These are phyloP conservation scores for Podaxis sp. DNA, from an alignment of 768 basidiomycete species.

Conservation along the genomic window DNA sequence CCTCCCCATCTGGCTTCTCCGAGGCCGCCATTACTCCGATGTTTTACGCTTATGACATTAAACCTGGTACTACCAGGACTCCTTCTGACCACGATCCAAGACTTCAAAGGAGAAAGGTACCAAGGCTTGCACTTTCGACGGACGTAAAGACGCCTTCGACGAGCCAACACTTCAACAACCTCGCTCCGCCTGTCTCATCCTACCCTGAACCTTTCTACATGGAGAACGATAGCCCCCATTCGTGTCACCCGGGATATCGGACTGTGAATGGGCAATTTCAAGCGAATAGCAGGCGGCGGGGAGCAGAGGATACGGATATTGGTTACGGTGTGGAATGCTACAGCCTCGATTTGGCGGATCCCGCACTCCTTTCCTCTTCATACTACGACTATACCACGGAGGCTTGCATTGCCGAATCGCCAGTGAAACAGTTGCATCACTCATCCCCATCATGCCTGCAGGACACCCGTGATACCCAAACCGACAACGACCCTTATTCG, in stretches of 20 bases:
- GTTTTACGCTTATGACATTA: neutral
- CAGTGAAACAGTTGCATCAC: neutral
- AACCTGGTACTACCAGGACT: neutral
- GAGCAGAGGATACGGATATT: neutral
- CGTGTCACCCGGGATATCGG: neutral
- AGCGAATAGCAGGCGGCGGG: neutral
- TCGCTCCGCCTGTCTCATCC: neutral
- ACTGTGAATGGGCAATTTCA: neutral
- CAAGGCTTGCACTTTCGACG: constrained; percentile 6
- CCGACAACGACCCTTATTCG: constrained; percentile 3
- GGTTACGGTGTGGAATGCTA: neutral
- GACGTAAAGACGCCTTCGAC: neutral
- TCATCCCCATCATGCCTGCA: constrained; percentile 4
- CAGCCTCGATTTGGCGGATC: neutral
- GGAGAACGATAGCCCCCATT: neutral
- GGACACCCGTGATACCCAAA: neutral
- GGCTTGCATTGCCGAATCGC: neutral
- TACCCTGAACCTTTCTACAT: neutral
- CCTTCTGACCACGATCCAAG: neutral
- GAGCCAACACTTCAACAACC: neutral
- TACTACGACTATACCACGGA: neutral
- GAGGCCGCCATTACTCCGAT: neutral
- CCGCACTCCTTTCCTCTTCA: neutral
- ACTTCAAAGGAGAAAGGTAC: constrained; percentile 1
- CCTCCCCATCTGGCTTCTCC: neutral